A percentile compares a stretch with the other conserved stretches of the same genome.
phyloP scores from a whole-genome alignment of 2,329 filamentous ascomycete genomes.

The Cadophora malorum region DNA sequence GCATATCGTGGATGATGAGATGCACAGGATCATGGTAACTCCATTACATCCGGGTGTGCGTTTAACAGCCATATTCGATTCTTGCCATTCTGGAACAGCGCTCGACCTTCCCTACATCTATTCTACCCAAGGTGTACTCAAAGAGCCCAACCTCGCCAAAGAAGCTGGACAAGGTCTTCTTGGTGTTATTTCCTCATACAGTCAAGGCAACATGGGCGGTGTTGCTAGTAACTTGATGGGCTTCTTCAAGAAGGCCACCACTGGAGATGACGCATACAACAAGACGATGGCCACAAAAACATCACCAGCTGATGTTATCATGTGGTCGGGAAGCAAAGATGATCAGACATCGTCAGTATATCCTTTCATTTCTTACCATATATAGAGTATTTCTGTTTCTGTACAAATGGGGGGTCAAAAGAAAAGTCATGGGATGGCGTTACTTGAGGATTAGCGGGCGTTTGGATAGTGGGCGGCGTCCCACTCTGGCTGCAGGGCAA shows the following conservation, averaged over 20 bases:
- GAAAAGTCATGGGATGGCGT: slow-evolving; percentile 57
- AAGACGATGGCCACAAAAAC: slow-evolving; percentile 88
- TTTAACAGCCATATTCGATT: slow-evolving; percentile 73
- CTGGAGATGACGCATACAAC: slow-evolving; percentile 78
- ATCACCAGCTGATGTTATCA: slow-evolving; percentile 91
- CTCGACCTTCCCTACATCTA: slow-evolving; percentile 73
- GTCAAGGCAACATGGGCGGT: slow-evolving; percentile 80
- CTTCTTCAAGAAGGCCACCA: slow-evolving; percentile 86
- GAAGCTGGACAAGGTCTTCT: slow-evolving; percentile 70
- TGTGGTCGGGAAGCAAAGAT: slow-evolving; percentile 98
- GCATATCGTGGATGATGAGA: slow-evolving; percentile 83
- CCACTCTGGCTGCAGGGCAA: slow-evolving; percentile 32
- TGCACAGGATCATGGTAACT: slow-evolving; percentile 79
- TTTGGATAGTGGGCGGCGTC: slow-evolving; percentile 33
- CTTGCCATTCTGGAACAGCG: slow-evolving; percentile 71
- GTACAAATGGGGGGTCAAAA: slow-evolving; percentile 58
- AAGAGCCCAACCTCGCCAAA: slow-evolving; percentile 71
- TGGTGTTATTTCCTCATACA: slow-evolving; percentile 66
- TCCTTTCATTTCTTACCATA: slow-evolving; percentile 51
- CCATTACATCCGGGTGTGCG: slow-evolving; percentile 83
- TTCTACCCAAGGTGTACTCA: slow-evolving; percentile 71
- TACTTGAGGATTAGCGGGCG: slow-evolving; percentile 46
- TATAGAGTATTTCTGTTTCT: slow-evolving; percentile 66
- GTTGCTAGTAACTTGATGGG: slow-evolving; percentile 82
- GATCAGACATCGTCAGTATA: slow-evolving; percentile 84